Conservation (phyloP, 768 basidiomycete genomes). For the Lactifluus echinatus region DNA sequence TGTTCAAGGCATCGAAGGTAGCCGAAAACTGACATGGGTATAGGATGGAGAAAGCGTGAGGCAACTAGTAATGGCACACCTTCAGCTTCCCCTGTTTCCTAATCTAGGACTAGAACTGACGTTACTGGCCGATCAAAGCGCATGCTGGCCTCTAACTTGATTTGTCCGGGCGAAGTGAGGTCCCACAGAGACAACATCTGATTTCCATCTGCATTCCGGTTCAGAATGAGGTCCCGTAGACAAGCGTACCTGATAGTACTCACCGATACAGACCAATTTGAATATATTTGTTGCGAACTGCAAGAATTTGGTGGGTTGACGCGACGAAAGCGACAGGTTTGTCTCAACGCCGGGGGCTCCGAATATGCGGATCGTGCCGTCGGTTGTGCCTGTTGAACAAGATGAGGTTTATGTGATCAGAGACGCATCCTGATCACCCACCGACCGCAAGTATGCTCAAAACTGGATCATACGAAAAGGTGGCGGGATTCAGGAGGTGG, state of each 20-base stretch:
- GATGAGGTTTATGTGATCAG: not conserved
- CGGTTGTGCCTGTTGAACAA: constrained; percentile 43
- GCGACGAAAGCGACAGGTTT: constrained; percentile 35
- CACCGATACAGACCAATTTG: constrained; percentile 57
- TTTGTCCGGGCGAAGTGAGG: constrained; percentile 41
- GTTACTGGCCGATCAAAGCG: constrained; percentile 39
- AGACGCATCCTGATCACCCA: constrained; percentile 23
- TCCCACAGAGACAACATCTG: constrained; percentile 56
- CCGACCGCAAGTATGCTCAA: constrained; percentile 54
- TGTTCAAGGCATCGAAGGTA: not conserved
- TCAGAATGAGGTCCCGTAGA: not conserved
- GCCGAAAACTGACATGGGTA: constrained; percentile 47
- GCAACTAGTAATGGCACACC: constrained; percentile 29
- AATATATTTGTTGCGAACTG: constrained; percentile 48
- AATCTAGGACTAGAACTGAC: constrained; percentile 23
- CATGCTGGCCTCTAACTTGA: constrained; percentile 42
- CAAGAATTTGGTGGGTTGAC: constrained; percentile 46
- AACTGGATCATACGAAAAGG: constrained; percentile 51
- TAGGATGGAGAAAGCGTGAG: constrained; percentile 60
- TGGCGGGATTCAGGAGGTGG: constrained; percentile 42
- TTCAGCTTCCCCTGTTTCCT: not conserved
- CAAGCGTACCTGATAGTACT: constrained; percentile 14
- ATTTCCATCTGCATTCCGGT: constrained; percentile 34
- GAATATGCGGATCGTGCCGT: constrained; percentile 55
- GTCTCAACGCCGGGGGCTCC: constrained; percentile 63